Conservation (phyloP, 176 grass and related monocot species). For the Cocos nucifera region DNA sequence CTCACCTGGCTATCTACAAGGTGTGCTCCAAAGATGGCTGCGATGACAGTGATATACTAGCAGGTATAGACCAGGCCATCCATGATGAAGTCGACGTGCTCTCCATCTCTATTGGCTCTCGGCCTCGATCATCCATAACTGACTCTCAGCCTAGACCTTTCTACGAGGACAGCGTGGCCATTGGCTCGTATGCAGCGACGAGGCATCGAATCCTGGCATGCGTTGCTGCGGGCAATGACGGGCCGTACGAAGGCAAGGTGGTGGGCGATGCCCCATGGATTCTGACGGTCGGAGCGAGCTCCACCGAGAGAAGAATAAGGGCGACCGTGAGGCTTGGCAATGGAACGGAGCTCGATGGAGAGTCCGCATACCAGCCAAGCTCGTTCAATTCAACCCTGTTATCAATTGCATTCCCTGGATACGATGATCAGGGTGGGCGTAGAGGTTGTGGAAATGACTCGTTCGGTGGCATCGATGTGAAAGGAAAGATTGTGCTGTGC, state of each 20-base stretch:
- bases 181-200: too few relatives aligned
- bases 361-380: conserved; percentile 10
- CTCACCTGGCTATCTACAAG: conserved; percentile 61
- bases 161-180: too few relatives aligned
- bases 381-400: neutral
- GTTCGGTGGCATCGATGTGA: neutral
- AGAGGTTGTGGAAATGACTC: conserved; percentile 3
- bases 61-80: conserved; percentile 43
- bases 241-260: neutral
- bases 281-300: conserved; percentile 15
- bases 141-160: too few relatives aligned
- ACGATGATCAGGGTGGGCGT: neutral
- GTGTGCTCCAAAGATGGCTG: conserved; percentile 35
- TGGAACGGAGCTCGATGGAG: neutral
- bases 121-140: too few relatives aligned
- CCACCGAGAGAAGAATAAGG: neutral
- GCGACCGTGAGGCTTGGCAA: neutral
- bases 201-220: too few relatives aligned
- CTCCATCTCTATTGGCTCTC: conserved; percentile 46
- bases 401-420: neutral
- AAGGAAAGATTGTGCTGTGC: conserved; percentile 10
- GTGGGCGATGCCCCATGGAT: conserved; percentile 2
- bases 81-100: conserved; percentile 46
- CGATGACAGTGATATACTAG: conserved; percentile 33
- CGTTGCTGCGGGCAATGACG: too few relatives aligned